phyloP scores from a whole-genome alignment of 2,329 filamentous ascomycete genomes.

The Fusarium zealandicum region DNA sequence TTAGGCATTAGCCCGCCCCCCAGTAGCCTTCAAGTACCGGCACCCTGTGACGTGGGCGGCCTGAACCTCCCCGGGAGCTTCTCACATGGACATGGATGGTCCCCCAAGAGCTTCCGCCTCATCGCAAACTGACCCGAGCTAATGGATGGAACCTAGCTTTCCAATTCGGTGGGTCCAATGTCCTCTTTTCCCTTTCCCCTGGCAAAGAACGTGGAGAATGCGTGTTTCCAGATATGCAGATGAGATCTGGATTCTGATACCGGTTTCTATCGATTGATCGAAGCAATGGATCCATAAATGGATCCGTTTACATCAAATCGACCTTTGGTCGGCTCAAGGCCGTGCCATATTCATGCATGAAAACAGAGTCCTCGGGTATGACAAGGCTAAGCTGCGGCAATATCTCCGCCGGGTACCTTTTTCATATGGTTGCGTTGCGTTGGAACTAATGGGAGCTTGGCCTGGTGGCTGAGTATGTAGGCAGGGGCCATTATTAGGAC shows the following conservation, averaged over 20 bases:
- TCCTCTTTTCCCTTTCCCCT: slow-evolving; percentile 8
- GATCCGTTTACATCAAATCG: not conserved
- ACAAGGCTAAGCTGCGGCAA: slow-evolving; percentile 13
- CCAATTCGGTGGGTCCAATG: not conserved
- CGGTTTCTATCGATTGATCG: not conserved
- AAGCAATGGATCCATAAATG: too few species aligned
- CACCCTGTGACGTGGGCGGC: slow-evolving; percentile 21
- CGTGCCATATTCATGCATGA: too few species aligned
- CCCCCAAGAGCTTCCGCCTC: not conserved
- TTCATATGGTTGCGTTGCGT: not conserved
- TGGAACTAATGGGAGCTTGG: not conserved
- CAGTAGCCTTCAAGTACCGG: slow-evolving; percentile 25
- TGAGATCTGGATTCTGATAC: slow-evolving; percentile 3
- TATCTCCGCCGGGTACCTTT: not conserved
- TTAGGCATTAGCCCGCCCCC: not conserved
- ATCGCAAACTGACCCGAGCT: not conserved
- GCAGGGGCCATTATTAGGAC: slow-evolving; percentile 14
- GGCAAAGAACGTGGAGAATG: not conserved
- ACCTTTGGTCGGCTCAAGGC: not conserved
- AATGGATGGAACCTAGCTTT: slow-evolving; percentile 4
- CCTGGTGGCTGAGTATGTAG: slow-evolving; percentile 12
- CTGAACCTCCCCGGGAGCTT: slow-evolving; percentile 11
- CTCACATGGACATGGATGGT: slow-evolving; percentile 20
- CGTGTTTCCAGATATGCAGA: not conserved
- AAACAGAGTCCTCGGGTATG: not conserved